Evolutionary conservation across 805 yeast species (phyloP), one percentile per base, ranked within the genome.

Genomic region (Hemisphaericaspora nanyangensis): DNA sequence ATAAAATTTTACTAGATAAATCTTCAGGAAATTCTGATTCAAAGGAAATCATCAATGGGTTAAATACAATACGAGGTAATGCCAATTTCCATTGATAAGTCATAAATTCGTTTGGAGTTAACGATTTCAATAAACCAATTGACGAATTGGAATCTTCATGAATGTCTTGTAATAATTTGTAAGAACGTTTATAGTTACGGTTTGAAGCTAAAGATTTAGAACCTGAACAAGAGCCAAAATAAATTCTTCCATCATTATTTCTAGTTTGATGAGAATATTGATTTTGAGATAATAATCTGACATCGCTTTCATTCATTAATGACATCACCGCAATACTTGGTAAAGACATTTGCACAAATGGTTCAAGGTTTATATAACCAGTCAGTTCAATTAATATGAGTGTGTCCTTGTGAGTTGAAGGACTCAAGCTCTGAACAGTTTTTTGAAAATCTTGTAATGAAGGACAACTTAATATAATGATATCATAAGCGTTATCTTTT

Each of bases 31-130:
- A 71, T 4, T 83, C 78, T 42, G 77, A 74, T 60, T 88, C 96
- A 52, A 90, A 80, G 8, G 86, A 53, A 17, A 89, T 72, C 25
- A 87, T 68, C 31, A 89, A 65, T 5, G 95, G 88, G 57, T 83
- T 85, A 54, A 89, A 78, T 17, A 89, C 82, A 30, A 88, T 77
- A 40, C 78, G 74, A 7, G 95, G 87, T 39, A 88, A 71, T 1
- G 95, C 90, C 40, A 85, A 71, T 55, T 82, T 80, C 96, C 96
- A 89, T 60, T 88, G 93, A 51, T 82, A 82, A 10, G 81, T 76
- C 59, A 77, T 65, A 51, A 78, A 83, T 46, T 79, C 87, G 39
- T 72, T 61, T 33, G 79, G 67, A 47, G 72, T 66, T 41, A 68
- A 61, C 39, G 78, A 65, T 51, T 75, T 75, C 47, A 77, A 66